These are phyloP conservation scores for Beauveria australis DNA, from an alignment of 2,329 filamentous ascomycete genomes.

Conservation along the genomic window DNA sequence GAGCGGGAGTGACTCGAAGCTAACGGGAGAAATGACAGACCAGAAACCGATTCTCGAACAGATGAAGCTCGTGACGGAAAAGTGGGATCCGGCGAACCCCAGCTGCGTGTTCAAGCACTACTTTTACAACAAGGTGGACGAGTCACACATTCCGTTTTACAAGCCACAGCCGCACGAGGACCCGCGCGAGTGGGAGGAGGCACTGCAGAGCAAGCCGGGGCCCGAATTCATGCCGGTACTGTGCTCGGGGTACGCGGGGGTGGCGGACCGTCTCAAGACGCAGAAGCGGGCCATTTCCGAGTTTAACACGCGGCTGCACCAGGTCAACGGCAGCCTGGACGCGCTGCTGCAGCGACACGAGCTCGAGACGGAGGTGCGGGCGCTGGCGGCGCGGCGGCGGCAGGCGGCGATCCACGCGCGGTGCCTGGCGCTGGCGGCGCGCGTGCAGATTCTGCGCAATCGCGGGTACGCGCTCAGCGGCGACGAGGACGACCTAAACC, in stretches of 20 bases:
- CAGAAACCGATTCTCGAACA: slow-evolving; percentile 71
- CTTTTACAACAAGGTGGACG: slow-evolving; percentile 79
- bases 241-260: slow-evolving; percentile 62
- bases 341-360: slow-evolving; percentile 69
- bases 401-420: slow-evolving; percentile 67
- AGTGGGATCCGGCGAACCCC: slow-evolving; percentile 63
- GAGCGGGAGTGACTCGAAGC: not conserved
- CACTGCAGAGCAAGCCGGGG: slow-evolving; percentile 69
- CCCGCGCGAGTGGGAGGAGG: slow-evolving; percentile 75
- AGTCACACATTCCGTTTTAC: slow-evolving; percentile 68
- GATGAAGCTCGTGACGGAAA: slow-evolving; percentile 59
- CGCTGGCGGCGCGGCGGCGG: slow-evolving; percentile 62
- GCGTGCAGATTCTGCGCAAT: slow-evolving; percentile 73
- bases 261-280: slow-evolving; percentile 63
- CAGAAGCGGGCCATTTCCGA: slow-evolving; percentile 62
- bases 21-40: slow-evolving; percentile 20
- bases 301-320: slow-evolving; percentile 65
- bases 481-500: slow-evolving; percentile 70
- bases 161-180: slow-evolving; percentile 63
- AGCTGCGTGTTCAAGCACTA: slow-evolving; percentile 73
- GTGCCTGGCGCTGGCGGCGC: slow-evolving; percentile 66
- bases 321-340: slow-evolving; percentile 68
- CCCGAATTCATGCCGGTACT: slow-evolving; percentile 70
- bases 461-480: slow-evolving; percentile 72
- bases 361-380: slow-evolving; percentile 64